A percentile compares a stretch with the other conserved stretches of the same genome.
Conservation (phyloP, 1,139 yeast genomes). For the Yamadazyma sp. region DNA sequence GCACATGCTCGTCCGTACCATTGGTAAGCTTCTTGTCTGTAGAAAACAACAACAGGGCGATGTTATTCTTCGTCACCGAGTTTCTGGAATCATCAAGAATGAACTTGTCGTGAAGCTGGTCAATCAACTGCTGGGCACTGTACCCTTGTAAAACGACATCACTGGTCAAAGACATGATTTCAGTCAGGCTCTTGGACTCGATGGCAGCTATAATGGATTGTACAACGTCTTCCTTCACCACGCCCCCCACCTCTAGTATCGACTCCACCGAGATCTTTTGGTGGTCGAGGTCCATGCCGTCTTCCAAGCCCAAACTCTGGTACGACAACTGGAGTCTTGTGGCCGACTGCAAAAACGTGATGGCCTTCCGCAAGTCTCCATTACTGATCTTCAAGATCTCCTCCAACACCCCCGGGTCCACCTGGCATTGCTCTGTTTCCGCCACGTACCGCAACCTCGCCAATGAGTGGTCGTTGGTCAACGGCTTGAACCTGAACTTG, state of each 20-base stretch:
- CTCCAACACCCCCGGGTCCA: conserved; percentile 49
- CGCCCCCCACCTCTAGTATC: conserved; percentile 81
- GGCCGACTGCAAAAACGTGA: conserved; percentile 87
- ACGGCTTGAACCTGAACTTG: conserved; percentile 82
- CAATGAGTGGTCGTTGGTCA: conserved; percentile 71
- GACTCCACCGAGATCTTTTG: conserved; percentile 40
- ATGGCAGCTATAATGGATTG: conserved; percentile 40
- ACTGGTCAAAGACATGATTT: conserved; percentile 50
- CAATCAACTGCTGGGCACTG: conserved; percentile 78
- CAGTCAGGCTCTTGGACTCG: conserved; percentile 32
- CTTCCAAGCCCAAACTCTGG: conserved; percentile 10
- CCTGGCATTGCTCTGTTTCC: conserved; percentile 48
- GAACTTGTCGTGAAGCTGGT: conserved; percentile 76
- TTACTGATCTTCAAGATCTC: conserved; percentile 66
- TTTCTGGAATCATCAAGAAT: conserved; percentile 57
- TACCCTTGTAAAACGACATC: conserved; percentile 73
- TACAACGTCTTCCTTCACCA: conserved; percentile 62
- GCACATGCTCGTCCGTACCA: conserved; percentile 92
- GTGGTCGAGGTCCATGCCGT: conserved; percentile 27
- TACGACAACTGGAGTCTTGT: conserved; percentile 54
- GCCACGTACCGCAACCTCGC: conserved; percentile 64
- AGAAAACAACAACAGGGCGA: conserved; percentile 67
- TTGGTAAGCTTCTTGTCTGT: conserved; percentile 74
- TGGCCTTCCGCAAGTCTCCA: conserved; percentile 93
- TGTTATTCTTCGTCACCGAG: conserved; percentile 59